Conservation (phyloP, 345 rosid genomes). For the Acer campestre region DNA sequence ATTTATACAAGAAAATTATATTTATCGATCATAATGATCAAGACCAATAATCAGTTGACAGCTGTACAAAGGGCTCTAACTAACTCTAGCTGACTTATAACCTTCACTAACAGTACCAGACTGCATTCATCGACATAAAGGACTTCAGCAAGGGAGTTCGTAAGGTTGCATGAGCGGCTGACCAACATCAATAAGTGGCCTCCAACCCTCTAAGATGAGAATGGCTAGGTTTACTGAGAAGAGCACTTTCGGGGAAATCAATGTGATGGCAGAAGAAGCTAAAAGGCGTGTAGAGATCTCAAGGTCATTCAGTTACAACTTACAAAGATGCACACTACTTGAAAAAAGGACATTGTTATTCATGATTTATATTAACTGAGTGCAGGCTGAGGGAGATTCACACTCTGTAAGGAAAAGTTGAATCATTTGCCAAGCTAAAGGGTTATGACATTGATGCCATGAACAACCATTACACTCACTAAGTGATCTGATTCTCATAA, state of each 20-base stretch:
- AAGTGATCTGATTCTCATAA: not conserved
- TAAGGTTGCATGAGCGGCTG: slow-evolving; percentile 49
- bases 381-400: slow-evolving; percentile 56
- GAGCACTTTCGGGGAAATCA: slow-evolving; percentile 31
- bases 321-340: too few species aligned
- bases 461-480: slow-evolving; percentile 38
- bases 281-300: slow-evolving; percentile 49
- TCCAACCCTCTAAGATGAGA: slow-evolving; percentile 22
- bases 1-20: too few species aligned
- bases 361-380: not conserved
- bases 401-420: slow-evolving; percentile 54
- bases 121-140: slow-evolving; percentile 47
- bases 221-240: slow-evolving; percentile 32
- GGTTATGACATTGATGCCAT: slow-evolving; percentile 43
- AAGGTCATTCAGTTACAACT: not conserved
- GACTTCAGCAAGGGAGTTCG: slow-evolving; percentile 45
- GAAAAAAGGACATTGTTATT: not conserved
- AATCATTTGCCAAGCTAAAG: slow-evolving; percentile 50
- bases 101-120: too few species aligned
- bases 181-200: slow-evolving; percentile 45
- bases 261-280: slow-evolving; percentile 55
- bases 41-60: too few species aligned
- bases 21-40: too few species aligned
- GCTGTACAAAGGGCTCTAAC: too few species aligned
- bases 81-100: too few species aligned